Evolutionary conservation across 1,284 basidiomycete genomes (phyloP).

Genomic region (Moesziomyces sp.): DNA sequence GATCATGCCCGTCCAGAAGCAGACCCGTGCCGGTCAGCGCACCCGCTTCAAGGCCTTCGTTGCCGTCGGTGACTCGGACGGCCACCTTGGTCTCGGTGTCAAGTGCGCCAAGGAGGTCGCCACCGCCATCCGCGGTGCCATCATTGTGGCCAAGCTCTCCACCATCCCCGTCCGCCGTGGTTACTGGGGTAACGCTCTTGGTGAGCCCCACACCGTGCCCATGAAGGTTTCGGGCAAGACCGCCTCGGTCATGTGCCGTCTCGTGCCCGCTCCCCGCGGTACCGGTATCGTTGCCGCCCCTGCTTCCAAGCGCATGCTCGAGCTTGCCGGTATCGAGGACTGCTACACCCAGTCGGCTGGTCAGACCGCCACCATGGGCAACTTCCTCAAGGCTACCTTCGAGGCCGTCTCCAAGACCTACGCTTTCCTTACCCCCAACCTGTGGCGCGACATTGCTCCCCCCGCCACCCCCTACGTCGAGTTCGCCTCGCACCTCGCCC

Average conservation of each 20-base stretch:
- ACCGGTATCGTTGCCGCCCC: constrained; percentile 99
- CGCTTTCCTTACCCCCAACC: constrained; percentile 94
- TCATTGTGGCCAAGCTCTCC: constrained; percentile 94
- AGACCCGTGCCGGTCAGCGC: constrained; percentile 99
- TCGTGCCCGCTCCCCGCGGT: constrained; percentile 96
- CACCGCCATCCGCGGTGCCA: constrained; percentile 97
- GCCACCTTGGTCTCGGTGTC: constrained; percentile 98
- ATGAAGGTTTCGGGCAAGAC: constrained; percentile 97
- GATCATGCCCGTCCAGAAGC: constrained; percentile 99
- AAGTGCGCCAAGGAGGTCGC: constrained; percentile 99
- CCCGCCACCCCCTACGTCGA: constrained; percentile 71
- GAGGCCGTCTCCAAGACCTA: constrained; percentile 98
- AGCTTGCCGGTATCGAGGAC: constrained; percentile 97
- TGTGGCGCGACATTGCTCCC: constrained; percentile 90
- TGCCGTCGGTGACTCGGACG: constrained; percentile 93
- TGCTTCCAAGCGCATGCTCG: constrained; percentile 93
- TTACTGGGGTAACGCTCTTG: constrained; percentile 87
- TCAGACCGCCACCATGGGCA: constrained; percentile 98
- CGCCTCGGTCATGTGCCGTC: constrained; percentile 98
- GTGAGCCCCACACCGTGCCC: constrained; percentile 99
- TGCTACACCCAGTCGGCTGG: constrained; percentile 94
- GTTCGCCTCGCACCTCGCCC: constrained; percentile 65
- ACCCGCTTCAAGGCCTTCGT: constrained; percentile 99
- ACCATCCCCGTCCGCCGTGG: constrained; percentile 96
- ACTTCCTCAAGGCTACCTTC: constrained; percentile 99